phyloP scores from a whole-genome alignment of 129 eudicot genomes.

The Chrysanthemum lavandulifolium region DNA sequence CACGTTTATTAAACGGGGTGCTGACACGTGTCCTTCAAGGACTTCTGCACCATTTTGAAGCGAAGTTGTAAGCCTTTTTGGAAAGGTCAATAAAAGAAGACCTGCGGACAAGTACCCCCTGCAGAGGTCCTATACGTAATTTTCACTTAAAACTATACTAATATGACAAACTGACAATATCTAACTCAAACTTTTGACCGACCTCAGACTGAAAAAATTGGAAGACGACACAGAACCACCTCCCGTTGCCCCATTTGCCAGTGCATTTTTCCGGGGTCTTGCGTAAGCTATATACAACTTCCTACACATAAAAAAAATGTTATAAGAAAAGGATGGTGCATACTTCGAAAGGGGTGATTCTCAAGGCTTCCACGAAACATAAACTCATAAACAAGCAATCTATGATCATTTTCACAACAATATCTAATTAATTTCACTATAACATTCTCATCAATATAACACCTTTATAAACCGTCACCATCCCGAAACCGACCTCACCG shows the following conservation, averaged over 20 bases:
- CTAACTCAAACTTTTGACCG: slow-evolving; percentile 40
- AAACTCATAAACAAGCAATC: slow-evolving; percentile 94
- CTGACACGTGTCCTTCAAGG: too few relatives aligned
- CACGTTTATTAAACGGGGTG: too few relatives aligned
- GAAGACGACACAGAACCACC: slow-evolving; percentile 99
- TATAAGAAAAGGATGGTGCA: slow-evolving; percentile 29
- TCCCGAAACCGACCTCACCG: too few relatives aligned
- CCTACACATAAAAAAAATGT: slow-evolving; percentile 37
- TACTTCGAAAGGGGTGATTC: slow-evolving; percentile 93
- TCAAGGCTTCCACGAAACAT: slow-evolving; percentile 99
- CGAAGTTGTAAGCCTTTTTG: too few relatives aligned
- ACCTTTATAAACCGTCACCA: too few relatives aligned
- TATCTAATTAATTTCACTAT: slow-evolving; percentile 83
- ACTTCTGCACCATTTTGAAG: too few relatives aligned
- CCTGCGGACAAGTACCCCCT: too few relatives aligned
- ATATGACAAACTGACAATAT: slow-evolving; percentile 13
- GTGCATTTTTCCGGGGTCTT: slow-evolving; percentile 93
- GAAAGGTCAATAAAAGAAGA: too few relatives aligned
- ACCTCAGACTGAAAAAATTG: slow-evolving; percentile 94
- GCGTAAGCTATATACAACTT: slow-evolving; percentile 91
- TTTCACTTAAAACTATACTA: background rate
- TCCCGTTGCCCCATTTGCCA: slow-evolving; percentile 99
- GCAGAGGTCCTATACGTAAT: too few relatives aligned
- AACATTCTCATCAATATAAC: too few relatives aligned
- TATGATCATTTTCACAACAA: slow-evolving; percentile 96